Evolutionary conservation across 495 filamentous ascomycete species (phyloP), one percentile per base, ranked within the genome.

Genomic region (Pseudoneurospora amorphoporcata): DNA sequence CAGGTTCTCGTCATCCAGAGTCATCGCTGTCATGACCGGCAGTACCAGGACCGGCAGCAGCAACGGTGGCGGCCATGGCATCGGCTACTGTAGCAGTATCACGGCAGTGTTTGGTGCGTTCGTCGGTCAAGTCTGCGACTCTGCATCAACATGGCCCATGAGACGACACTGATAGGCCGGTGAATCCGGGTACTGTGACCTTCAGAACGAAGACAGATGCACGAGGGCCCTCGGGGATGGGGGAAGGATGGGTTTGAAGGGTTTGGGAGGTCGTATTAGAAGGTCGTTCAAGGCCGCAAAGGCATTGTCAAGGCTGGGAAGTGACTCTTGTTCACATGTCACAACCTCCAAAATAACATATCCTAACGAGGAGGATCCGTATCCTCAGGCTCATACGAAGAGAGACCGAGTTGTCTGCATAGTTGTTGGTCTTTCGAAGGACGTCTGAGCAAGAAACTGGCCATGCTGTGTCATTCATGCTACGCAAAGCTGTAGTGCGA

Each of bases 1-100:
- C 43, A 35, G 68, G 72, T 73, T 70, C 69, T 73, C 72, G 69
- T 68, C 72, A 73, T 70, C 68, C 37, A 35, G 12, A 35, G 53
- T 35, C 29, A 65, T 65, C 53, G 53, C 29, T 65, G 53, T 37
- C 53, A 65, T 65, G 29, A 35, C 53, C 53, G 53, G 53, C 53
- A 65, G 23, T 23, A 61, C 53, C 53, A 61, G 53, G 12, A 32
- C 53, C 53, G 53, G 23, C 53, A 32, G 53, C 53, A 65, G 29
- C 53, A 65, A 65, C 53, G 53, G 53, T 65, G 53, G 53, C 7
- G 29, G 53, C 29, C 53, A 65, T 35, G 53, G 29, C 29, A 65
- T 65, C 53, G 29, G 29, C 53, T 65, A 65, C 53, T 65, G 53
- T 65, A 35, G 53, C 29, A 65, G 29, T 65, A 65, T 65, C 29